Percentiles rank a stretch among this genome's conserved stretches.
Evolutionary conservation across 805 yeast species (phyloP).

Genomic region (Zygosaccharomyces kombuchaensis): DNA sequence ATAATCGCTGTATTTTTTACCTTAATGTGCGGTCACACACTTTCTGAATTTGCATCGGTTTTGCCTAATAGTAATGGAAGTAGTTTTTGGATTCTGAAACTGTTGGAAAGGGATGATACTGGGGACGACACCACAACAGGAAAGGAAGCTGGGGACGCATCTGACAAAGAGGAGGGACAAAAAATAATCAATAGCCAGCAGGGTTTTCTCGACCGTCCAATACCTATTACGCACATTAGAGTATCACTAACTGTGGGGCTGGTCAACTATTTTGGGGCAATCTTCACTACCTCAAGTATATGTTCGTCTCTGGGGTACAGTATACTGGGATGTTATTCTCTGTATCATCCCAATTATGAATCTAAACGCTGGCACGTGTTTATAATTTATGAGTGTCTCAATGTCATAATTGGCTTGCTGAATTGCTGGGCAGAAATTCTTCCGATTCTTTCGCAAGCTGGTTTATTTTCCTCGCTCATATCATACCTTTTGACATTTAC

Average conservation of each 20-base stretch:
- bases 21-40: constrained; percentile 44
- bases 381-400: constrained; percentile 45
- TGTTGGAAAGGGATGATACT: too few relatives aligned
- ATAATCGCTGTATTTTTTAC: constrained; percentile 47
- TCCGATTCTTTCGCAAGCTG: constrained; percentile 46
- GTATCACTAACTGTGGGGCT: too few relatives aligned
- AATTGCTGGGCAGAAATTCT: constrained; percentile 49
- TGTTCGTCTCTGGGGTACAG: constrained; percentile 51
- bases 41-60: constrained; percentile 51
- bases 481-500: too few relatives aligned
- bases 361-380: constrained; percentile 53
- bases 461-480: too few relatives aligned
- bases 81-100: constrained; percentile 53
- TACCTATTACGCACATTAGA: too few relatives aligned
- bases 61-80: constrained; percentile 58
- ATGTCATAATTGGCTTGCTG: constrained; percentile 41
- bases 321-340: constrained; percentile 46
- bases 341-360: constrained; percentile 36
- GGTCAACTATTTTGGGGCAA: too few relatives aligned
- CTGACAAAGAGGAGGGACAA: too few relatives aligned
- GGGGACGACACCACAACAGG: too few relatives aligned
- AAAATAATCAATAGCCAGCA: too few relatives aligned
- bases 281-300: constrained; percentile 59
- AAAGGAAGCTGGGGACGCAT: too few relatives aligned
- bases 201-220: too few relatives aligned